Evolutionary conservation across 1,284 basidiomycete species (phyloP).

Genomic region (Leccinum fuscescens): DNA sequence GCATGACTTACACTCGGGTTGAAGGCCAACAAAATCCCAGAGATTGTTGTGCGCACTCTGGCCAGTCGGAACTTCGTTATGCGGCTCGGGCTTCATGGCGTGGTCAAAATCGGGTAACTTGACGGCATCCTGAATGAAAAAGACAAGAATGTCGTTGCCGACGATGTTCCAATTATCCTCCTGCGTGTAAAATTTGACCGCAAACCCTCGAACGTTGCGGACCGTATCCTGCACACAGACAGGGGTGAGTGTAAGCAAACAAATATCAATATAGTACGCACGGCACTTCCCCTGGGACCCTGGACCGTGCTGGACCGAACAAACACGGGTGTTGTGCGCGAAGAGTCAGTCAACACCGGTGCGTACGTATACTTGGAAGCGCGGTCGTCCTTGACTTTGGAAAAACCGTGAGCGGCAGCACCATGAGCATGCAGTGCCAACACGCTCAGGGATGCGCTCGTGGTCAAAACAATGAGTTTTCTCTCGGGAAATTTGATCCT

Average conservation of each 20-base stretch:
- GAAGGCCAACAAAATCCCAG: constrained; percentile 76
- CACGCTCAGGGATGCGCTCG: constrained; percentile 82
- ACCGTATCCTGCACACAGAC: constrained; percentile 59
- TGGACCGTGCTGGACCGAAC: constrained; percentile 82
- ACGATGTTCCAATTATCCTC: constrained; percentile 85
- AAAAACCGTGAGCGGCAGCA: constrained; percentile 78
- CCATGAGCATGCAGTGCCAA: constrained; percentile 69
- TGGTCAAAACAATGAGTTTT: constrained; percentile 80
- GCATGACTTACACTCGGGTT: constrained; percentile 50
- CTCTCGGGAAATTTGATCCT: constrained; percentile 67
- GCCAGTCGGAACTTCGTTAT: constrained; percentile 67
- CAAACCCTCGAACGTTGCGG: constrained; percentile 84
- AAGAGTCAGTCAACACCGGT: constrained; percentile 69
- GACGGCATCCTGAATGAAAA: constrained; percentile 84
- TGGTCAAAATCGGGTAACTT: constrained; percentile 85
- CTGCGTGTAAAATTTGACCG: constrained; percentile 76
- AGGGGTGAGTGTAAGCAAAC: not conserved
- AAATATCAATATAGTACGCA: constrained; percentile 23
- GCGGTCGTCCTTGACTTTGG: constrained; percentile 65
- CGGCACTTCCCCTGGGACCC: constrained; percentile 72
- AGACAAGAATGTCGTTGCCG: constrained; percentile 77
- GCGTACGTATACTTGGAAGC: constrained; percentile 67
- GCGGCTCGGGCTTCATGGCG: constrained; percentile 77
- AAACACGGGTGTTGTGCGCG: constrained; percentile 70
- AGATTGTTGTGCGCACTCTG: constrained; percentile 80